Percentiles rank a stretch among this genome's conserved stretches.
These are phyloP conservation scores for Tricholoma flavovirens DNA, from an alignment of 768 basidiomycete genomes.

Conservation along the genomic window DNA sequence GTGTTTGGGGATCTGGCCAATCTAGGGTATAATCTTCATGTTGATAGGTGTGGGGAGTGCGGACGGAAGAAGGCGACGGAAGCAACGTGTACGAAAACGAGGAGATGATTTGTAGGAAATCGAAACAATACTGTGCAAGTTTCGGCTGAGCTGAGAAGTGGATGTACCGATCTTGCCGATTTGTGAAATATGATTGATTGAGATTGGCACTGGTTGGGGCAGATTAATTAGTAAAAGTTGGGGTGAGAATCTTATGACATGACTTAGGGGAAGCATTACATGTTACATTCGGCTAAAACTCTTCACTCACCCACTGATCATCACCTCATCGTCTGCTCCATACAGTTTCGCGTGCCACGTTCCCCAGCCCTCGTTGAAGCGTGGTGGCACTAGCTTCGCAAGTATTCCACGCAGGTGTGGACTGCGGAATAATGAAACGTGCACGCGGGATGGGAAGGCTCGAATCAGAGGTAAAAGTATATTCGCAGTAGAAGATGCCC, in stretches of 20 bases:
- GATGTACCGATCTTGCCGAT: conserved; percentile 93
- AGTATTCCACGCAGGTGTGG: conserved; percentile 76
- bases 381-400: conserved; percentile 74
- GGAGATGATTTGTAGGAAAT: conserved; percentile 64
- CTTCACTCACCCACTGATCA: conserved; percentile 78
- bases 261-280: background rate
- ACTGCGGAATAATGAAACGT: conserved; percentile 80
- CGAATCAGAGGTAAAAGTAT: conserved; percentile 67
- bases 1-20: conserved; percentile 62
- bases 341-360: conserved; percentile 99
- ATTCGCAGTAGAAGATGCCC: conserved; percentile 61
- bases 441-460: conserved; percentile 67
- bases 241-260: background rate
- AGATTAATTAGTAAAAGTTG: background rate
- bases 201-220: conserved; percentile 72
- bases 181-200: conserved; percentile 87
- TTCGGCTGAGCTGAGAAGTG: conserved; percentile 54
- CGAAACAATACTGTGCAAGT: conserved; percentile 79
- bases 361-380: conserved; percentile 98
- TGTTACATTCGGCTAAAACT: background rate
- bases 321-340: conserved; percentile 85
- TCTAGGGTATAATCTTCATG: conserved; percentile 45
- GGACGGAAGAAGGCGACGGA: conserved; percentile 13
- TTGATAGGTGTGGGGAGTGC: conserved; percentile 24
- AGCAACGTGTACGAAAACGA: conserved; percentile 65